Evolutionary conservation across 2,329 filamentous ascomycete species (phyloP), one percentile per base, ranked within the genome.

Genomic region (Zymoseptoria brevis): DNA sequence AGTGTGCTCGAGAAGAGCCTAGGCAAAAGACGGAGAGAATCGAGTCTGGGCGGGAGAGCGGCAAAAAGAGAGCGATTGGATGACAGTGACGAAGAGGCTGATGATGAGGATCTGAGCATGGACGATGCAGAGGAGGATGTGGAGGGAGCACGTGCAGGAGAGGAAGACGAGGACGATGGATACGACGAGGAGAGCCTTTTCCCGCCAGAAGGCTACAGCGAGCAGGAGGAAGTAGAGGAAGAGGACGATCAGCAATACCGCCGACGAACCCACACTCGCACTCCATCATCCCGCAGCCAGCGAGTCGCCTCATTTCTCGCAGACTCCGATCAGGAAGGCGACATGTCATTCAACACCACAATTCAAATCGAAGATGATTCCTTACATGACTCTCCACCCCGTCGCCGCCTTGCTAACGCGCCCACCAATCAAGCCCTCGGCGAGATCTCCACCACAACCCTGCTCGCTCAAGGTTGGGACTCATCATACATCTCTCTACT

Each of bases 401-500:
- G 58, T 19, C 59, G 62, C 52, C 62, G 59, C 48, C 52, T 64
- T 19, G 58, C 65, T 56, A 51, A 62, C 29, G 59, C 69, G 19
- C 66, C 70, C 19, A 58, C 60, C 19, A 62, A 67, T 57, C 62
- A 64, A 49, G 61, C 57, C n/a, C 57, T 60, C 41, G 64, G 64
- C 35, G 61, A 66, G 53, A 60, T 71, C 26, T 58, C 62, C n/a
- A 60, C 61, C 19, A 60, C 62, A 11, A 64, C 69, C 45, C 57
- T 72, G 29, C 64, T 63, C 41, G 62, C 59, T 8, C 52, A 63
- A 55, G 76, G 78, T 51, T 85, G 80, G 79, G 74, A 76, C 3
- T 73, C 78, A 24, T 78, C 80, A 56, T 80, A 83, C 57, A 76
- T 79, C 49, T 76, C 77, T 35, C 71, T 85, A 2, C 80, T 80